These are phyloP conservation scores for Mangifera indica DNA, from an alignment of 345 rosid genomes.

Conservation along the genomic window DNA sequence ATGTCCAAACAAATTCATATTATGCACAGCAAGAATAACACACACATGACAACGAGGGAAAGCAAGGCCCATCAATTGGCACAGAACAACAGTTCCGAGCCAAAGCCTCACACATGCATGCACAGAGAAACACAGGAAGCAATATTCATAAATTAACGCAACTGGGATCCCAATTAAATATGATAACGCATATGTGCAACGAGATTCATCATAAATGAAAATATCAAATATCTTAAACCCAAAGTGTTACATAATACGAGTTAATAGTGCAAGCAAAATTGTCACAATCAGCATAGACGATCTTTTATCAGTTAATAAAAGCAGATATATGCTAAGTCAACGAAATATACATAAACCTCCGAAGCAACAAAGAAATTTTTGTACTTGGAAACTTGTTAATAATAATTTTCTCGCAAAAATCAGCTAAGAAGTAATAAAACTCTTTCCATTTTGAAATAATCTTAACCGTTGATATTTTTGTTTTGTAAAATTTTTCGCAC, in stretches of 20 bases:
- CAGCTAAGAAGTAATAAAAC: not conserved
- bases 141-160: not conserved
- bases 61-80: not conserved
- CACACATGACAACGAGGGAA: not conserved
- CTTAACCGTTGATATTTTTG: slow-evolving; percentile 6
- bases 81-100: not conserved
- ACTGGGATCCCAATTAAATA: not conserved
- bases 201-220: not conserved
- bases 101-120: not conserved
- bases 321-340: not conserved
- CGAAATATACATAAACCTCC: not conserved
- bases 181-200: not conserved
- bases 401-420: not conserved
- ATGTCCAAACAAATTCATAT: not conserved
- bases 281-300: not conserved
- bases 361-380: not conserved
- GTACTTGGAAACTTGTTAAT: not conserved
- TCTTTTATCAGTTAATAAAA: not conserved
- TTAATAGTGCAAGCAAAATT: not conserved
- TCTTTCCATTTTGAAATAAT: not conserved
- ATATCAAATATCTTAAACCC: not conserved
- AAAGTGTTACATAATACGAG: not conserved
- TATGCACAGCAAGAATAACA: not conserved
- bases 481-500: slow-evolving; percentile 13
- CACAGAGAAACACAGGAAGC: not conserved